Evolutionary conservation across 2,329 filamentous ascomycete species (phyloP).

Genomic region (Ilyonectria destructans): DNA sequence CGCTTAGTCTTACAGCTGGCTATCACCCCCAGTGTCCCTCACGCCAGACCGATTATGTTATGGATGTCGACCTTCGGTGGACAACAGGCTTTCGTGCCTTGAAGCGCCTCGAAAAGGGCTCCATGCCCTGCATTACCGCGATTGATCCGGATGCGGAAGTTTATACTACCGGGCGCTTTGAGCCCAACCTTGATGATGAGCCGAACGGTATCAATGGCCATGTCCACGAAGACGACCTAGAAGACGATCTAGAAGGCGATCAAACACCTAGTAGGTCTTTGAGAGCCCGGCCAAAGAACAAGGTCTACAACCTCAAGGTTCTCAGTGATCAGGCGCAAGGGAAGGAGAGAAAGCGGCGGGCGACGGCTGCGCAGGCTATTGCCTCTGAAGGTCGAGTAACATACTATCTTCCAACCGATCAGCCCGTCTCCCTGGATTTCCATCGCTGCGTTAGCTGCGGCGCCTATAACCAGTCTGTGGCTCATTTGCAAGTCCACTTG

Average conservation of each 20-base stretch:
- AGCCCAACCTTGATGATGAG: conserved; percentile 40
- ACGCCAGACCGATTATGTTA: conserved; percentile 61
- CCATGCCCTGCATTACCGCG: conserved; percentile 63
- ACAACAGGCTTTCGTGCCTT: conserved; percentile 58
- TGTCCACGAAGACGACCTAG: conserved; percentile 56
- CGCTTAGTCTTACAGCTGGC: conserved; percentile 50
- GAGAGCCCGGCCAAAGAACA: conserved; percentile 63
- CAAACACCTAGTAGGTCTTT: conserved; percentile 68
- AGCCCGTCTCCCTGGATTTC: conserved; percentile 63
- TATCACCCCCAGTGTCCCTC: conserved; percentile 44
- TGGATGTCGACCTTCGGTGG: conserved; percentile 67
- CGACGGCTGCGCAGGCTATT: conserved; percentile 45
- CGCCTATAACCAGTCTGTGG: conserved; percentile 63
- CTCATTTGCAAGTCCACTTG: conserved; percentile 67
- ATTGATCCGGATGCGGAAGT: conserved; percentile 54
- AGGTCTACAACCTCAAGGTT: conserved; percentile 73
- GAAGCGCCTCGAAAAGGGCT: conserved; percentile 57
- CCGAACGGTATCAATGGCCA: conserved; percentile 38
- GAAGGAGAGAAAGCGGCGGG: conserved; percentile 63
- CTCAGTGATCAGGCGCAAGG: conserved; percentile 73
- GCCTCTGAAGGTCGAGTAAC: conserved; percentile 61
- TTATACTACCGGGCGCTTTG: conserved; percentile 45
- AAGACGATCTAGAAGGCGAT: conserved; percentile 64
- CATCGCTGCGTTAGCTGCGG: conserved; percentile 69
- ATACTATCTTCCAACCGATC: conserved; percentile 63